phyloP scores from a whole-genome alignment of 2,329 filamentous ascomycete species.

The Pseudocercospora musae region DNA sequence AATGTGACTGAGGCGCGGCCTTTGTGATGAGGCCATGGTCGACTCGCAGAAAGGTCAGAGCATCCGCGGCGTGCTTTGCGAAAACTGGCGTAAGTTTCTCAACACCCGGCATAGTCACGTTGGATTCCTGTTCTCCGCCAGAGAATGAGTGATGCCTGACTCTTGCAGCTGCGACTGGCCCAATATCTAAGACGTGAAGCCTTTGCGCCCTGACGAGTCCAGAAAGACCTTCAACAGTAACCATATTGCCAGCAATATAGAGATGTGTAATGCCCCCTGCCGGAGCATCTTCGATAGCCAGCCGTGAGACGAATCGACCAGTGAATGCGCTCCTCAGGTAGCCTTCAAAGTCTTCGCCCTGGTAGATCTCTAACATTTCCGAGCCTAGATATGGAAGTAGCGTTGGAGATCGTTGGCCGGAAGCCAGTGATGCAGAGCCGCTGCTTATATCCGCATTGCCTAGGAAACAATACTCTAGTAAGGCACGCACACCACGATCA shows the following conservation, averaged over 20 bases:
- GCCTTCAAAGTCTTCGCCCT: constrained; percentile 50
- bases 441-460: not conserved
- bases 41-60: constrained; percentile 53
- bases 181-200: constrained; percentile 56
- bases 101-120: constrained; percentile 44
- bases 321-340: constrained; percentile 51
- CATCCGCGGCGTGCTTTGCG: constrained; percentile 45
- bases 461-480: constrained; percentile 52
- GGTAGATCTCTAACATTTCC: constrained; percentile 40
- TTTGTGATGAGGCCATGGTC: constrained; percentile 55
- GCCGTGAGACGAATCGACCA: constrained; percentile 49
- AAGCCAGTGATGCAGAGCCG: not conserved
- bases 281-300: constrained; percentile 55
- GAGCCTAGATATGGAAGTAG: constrained; percentile 39
- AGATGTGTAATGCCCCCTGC: constrained; percentile 58
- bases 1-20: constrained; percentile 32
- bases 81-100: constrained; percentile 55
- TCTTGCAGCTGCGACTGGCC: constrained; percentile 40
- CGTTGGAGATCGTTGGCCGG: constrained; percentile 25
- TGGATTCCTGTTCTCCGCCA: constrained; percentile 15
- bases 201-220: constrained; percentile 51
- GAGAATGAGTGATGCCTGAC: constrained; percentile 28
- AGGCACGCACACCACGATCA: constrained; percentile 51
- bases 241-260: constrained; percentile 54
- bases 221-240: constrained; percentile 56